Evolutionary conservation across 2,329 filamentous ascomycete genomes (phyloP).

Genomic region (Penicillium thymicola): DNA sequence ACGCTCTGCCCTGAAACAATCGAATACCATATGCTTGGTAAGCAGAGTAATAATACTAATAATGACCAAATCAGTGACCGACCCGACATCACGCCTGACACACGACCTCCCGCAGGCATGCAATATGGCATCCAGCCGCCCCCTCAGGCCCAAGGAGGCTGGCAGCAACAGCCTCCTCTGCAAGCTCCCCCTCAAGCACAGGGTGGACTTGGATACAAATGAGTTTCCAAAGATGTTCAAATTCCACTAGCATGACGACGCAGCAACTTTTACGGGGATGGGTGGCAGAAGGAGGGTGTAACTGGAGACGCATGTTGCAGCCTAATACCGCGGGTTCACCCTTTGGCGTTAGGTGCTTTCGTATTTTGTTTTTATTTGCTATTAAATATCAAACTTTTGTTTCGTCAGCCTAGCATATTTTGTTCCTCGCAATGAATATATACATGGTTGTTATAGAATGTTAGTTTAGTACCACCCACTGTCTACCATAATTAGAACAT

Average conservation of each 20-base stretch:
- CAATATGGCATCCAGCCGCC: constrained; percentile 28
- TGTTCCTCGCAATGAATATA: neutral
- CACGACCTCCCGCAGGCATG: constrained; percentile 31
- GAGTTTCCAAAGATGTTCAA: neutral
- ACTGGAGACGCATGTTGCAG: neutral
- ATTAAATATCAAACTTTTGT: neutral
- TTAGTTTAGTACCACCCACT: neutral
- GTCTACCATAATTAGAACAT: neutral
- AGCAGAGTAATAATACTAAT: neutral
- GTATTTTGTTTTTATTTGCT: neutral
- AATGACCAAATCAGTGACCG: constrained; percentile 26
- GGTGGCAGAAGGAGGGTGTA: neutral
- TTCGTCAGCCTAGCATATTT: neutral
- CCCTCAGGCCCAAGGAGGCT: constrained; percentile 20
- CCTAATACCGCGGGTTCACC: neutral
- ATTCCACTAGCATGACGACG: neutral
- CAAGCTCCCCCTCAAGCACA: constrained; percentile 20
- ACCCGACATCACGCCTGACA: constrained; percentile 39
- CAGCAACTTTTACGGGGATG: neutral
- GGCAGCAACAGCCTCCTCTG: constrained; percentile 11
- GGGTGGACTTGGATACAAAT: constrained; percentile 12
- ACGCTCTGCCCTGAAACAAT: neutral
- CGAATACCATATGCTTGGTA: neutral
- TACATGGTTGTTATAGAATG: neutral
- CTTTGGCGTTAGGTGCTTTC: neutral